Conservation (phyloP, 2,329 filamentous ascomycete species). For the Ophiostoma sp. region DNA sequence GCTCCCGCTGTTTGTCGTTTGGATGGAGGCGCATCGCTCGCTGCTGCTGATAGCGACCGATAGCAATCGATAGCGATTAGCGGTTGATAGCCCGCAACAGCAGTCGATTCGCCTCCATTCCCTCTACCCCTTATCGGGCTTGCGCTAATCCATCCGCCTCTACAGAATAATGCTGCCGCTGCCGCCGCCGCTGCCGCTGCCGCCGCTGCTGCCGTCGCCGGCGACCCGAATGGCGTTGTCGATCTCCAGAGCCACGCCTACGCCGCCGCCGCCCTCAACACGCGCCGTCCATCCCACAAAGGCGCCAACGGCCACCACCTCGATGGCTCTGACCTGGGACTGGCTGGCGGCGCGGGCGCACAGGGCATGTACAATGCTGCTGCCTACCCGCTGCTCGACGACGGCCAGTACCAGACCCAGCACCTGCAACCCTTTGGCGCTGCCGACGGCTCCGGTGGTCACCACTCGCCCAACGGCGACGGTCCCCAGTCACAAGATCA, state of each 20-base stretch:
- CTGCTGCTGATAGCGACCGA: conserved; percentile 4
- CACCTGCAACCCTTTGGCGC: conserved; percentile 47
- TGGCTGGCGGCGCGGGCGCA: not conserved
- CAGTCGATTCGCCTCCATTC: not conserved
- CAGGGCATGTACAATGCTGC: conserved; percentile 57
- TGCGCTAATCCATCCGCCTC: not conserved
- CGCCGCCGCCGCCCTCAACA: conserved; percentile 48
- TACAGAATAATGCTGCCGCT: conserved; percentile 24
- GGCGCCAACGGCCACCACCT: conserved; percentile 62
- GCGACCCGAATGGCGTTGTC: conserved; percentile 53
- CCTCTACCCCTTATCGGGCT: not conserved
- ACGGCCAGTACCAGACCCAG: conserved; percentile 61
- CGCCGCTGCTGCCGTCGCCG: conserved; percentile 31
- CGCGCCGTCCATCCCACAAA: conserved; percentile 63
- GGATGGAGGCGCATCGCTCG: not conserved
- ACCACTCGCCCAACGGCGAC: conserved; percentile 45
- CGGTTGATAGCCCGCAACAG: not conserved
- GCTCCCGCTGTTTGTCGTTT: conserved; percentile 19
- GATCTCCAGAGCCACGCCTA: conserved; percentile 48
- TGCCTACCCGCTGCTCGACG: conserved; percentile 67
- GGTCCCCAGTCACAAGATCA: conserved; percentile 73
- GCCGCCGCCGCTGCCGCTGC: conserved; percentile 24
- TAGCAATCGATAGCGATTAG: not conserved
- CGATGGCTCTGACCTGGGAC: conserved; percentile 71
- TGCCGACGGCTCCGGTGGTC: conserved; percentile 36